Base-by-base conservation (phyloP, 73 alveolate species). In the Paramecium biaurelia region DNA sequence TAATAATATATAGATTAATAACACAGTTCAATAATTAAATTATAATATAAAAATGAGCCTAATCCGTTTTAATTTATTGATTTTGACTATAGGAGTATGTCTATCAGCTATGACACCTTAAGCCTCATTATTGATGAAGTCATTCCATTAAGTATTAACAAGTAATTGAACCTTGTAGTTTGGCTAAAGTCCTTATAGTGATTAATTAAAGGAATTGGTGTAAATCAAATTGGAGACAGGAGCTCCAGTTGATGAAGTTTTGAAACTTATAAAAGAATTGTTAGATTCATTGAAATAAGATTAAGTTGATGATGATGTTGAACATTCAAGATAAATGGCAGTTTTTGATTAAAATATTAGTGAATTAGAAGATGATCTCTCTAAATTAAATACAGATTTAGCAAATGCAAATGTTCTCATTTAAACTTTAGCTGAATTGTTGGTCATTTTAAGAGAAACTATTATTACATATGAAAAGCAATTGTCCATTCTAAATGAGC, bases 291-390 rank as follows among this genome's bases (percentile, higher is more conserved):
- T 79, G 28, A 43, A 43, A 47, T 24, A 9, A 9, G 90, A 79
- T 79, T 79, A 79, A 79, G 76, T 47, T 10, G 72, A 41, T 79
- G 90, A 79, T 42, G 90, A 79, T 79, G 24, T 41, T 41, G 90
- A 41, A 42, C 90, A 79, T 6, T 38, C 74, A 42, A 43, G 56
- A 42, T 23, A 79, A 79, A 79, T 79, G 90, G 57, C 74, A 43
- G 24, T 41, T 12, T 79, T 43, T 45, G 42, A 79, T 43, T 24
- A 21, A 18, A 47, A 41, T 43, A 79, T 79, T 26, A 42, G 37
- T n/a, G 26, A 42, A 42, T 79, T 79, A 45, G 70, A 79, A 47
- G 90, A 42, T 24, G 74, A 41, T 79, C 72, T 79, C 20, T 23
- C 70, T 0, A 79, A 45, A 47, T 79, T 79, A 47, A 47, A 47